Evolutionary conservation across 768 basidiomycete genomes (phyloP).

Genomic region (Boletus coccyginus): DNA sequence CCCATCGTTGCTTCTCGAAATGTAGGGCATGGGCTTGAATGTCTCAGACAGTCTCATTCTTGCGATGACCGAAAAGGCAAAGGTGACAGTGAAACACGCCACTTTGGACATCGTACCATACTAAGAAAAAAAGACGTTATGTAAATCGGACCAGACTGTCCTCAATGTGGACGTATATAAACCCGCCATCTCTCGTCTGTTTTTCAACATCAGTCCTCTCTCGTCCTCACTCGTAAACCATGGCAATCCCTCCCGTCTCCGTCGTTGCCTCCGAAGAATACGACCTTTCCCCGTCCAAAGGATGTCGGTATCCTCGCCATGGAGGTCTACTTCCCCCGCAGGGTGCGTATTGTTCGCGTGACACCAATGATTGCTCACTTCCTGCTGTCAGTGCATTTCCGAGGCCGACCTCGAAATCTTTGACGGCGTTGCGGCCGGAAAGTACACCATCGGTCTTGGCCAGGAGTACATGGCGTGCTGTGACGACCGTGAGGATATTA

Average conservation of each 20-base stretch:
- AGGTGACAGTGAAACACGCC: conserved; percentile 26
- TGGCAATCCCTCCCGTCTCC: conserved; percentile 25
- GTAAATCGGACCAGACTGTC: conserved; percentile 15
- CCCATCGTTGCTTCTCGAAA: not conserved
- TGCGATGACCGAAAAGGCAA: not conserved
- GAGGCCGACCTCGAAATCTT: conserved; percentile 92
- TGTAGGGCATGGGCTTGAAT: not conserved
- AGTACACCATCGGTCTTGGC: conserved; percentile 98
- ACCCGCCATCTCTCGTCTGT: not conserved
- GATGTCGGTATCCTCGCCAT: conserved; percentile 93
- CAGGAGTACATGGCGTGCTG: conserved; percentile 99
- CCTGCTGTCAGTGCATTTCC: conserved; percentile 73
- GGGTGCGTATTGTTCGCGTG: conserved; percentile 49
- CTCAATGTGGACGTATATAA: conserved; percentile 23
- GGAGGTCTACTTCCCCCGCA: conserved; percentile 93
- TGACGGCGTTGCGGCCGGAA: conserved; percentile 91
- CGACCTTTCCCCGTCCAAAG: conserved; percentile 60
- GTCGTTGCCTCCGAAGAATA: conserved; percentile 9
- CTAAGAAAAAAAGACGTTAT: conserved; percentile 21
- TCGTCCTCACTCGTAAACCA: conserved; percentile 2
- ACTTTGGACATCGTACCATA: conserved; percentile 30
- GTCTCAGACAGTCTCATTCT: conserved; percentile 7
- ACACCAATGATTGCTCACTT: conserved; percentile 7
- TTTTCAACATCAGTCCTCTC: not conserved
- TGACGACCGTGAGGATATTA: conserved; percentile 98